Base-by-base conservation (phyloP, 2,329 filamentous ascomycete genomes). In the Acarospora socialis region DNA sequence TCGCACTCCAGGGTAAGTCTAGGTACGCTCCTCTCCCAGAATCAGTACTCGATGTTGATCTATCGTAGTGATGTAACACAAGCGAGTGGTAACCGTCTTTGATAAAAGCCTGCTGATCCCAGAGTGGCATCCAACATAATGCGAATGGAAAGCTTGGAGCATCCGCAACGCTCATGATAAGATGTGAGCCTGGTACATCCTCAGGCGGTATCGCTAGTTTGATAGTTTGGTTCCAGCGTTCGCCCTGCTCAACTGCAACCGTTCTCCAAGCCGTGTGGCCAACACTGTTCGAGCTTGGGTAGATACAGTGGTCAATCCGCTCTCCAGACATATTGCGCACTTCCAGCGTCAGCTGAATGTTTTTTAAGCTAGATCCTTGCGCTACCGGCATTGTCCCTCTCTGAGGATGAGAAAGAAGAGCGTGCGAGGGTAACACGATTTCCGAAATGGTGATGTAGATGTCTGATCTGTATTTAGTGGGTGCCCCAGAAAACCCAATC, bases 401-500 rank as follows among this genome's bases (percentile, higher is more conserved):
- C 46, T 92, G 82, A 0, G 74, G 73, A 47, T 79, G 75, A 6
- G 72, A 69, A 14, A 78, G 55, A 23, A 70, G 60, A 7, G 70
- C 68, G 41, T 72, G 68, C 35, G 75, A 74, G 12, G 78, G 76
- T 15, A 98, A 62, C n/a, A 76, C 66, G 0, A 83, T 81, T 41
- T 83, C 76, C 36, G 75, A 73, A 28, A 98, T 56, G 0, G 84
- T 94, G 26, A 98, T 56, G 51, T 98, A 98, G 30, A 98, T 95
- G 52, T 98, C 92, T 7, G 84, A 94, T 46, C 92, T 69, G 10
- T 80, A 68, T 50, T 83, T 86, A 0, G 79, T 84, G 0, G 90
- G 87, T 2, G 86, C 86, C 8, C 86, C 86, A 3, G 87, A 82
- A 52, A 98, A 95, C 2, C 86, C 90, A 53, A 95, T 86, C 52